phyloP scores from a whole-genome alignment of 1,139 yeast species.

The Pichia kudriavzevii region DNA sequence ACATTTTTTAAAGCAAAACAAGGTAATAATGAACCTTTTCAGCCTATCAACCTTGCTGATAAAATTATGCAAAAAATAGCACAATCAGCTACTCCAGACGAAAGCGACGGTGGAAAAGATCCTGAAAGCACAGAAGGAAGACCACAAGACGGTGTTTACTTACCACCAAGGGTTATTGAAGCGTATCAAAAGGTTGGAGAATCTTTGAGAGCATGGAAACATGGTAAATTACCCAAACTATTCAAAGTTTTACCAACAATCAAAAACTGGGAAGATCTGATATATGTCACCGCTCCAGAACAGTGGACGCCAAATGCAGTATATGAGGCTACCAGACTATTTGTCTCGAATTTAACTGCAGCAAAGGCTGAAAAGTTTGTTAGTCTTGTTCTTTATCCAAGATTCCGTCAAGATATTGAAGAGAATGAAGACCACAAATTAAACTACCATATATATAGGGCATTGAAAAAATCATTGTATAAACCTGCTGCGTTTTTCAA shows the following conservation, averaged over 20 bases:
- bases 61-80: constrained; percentile 84
- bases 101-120: constrained; percentile 16
- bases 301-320: constrained; percentile 96
- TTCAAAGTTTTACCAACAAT: constrained; percentile 91
- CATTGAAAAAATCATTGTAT: constrained; percentile 85
- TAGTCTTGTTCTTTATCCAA: constrained; percentile 65
- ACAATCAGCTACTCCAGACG: constrained; percentile 52
- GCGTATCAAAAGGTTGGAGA: constrained; percentile 91
- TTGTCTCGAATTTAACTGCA: constrained; percentile 83
- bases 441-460: constrained; percentile 87
- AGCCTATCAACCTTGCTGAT: constrained; percentile 72
- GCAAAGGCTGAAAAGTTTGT: constrained; percentile 85
- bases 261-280: constrained; percentile 90
- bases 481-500: constrained; percentile 97
- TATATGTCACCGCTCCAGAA: constrained; percentile 87
- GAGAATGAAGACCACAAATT: constrained; percentile 62
- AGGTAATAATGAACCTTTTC: constrained; percentile 25
- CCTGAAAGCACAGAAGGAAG: constrained; percentile 16
- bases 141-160: constrained; percentile 50
- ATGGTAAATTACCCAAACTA: constrained; percentile 90
- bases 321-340: constrained; percentile 89
- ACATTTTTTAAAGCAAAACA: constrained; percentile 44
- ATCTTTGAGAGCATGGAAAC: constrained; percentile 82
- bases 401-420: constrained; percentile 78
- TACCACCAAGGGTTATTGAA: constrained; percentile 93